phyloP scores from a whole-genome alignment of 2,329 filamentous ascomycete genomes.

The Scytalidium sp. region DNA sequence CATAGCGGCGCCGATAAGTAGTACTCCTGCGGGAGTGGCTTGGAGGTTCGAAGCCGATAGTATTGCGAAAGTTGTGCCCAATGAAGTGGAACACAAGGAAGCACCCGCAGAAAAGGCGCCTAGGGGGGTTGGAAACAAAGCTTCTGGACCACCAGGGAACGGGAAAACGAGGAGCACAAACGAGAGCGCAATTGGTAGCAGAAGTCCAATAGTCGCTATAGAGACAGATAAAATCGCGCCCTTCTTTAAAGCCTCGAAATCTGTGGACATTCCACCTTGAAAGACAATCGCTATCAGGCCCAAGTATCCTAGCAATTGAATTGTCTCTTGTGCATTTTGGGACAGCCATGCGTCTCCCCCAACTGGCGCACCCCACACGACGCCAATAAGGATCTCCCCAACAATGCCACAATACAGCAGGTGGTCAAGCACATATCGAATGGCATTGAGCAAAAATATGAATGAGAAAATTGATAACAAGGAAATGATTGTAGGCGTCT shows the following conservation, averaged over 20 bases:
- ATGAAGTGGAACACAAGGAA: slow-evolving; percentile 69
- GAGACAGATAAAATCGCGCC: slow-evolving; percentile 57
- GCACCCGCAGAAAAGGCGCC: slow-evolving; percentile 68
- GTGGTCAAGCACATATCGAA: slow-evolving; percentile 55
- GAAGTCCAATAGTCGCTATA: slow-evolving; percentile 66
- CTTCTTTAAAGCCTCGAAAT: slow-evolving; percentile 41
- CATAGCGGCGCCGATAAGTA: slow-evolving; percentile 73
- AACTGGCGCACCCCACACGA: slow-evolving; percentile 68
- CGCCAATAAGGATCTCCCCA: slow-evolving; percentile 68
- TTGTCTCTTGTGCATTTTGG: slow-evolving; percentile 44
- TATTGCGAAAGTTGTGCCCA: slow-evolving; percentile 69
- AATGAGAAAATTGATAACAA: slow-evolving; percentile 62
- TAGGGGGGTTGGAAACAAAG: slow-evolving; percentile 16
- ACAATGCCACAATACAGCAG: slow-evolving; percentile 67
- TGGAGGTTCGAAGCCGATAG: slow-evolving; percentile 57
- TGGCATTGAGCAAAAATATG: slow-evolving; percentile 57
- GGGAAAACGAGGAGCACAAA: slow-evolving; percentile 39
- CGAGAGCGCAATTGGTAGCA: slow-evolving; percentile 61
- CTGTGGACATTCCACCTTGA: slow-evolving; percentile 39
- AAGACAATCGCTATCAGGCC: slow-evolving; percentile 71
- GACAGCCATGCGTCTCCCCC: slow-evolving; percentile 59
- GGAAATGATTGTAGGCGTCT: slow-evolving; percentile 57
- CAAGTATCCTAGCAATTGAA: slow-evolving; percentile 68
- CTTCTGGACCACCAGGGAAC: slow-evolving; percentile 16
- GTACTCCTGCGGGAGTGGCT: slow-evolving; percentile 53